Evolutionary conservation across 1,284 basidiomycete species (phyloP).

Genomic region (Waitea zeae): DNA sequence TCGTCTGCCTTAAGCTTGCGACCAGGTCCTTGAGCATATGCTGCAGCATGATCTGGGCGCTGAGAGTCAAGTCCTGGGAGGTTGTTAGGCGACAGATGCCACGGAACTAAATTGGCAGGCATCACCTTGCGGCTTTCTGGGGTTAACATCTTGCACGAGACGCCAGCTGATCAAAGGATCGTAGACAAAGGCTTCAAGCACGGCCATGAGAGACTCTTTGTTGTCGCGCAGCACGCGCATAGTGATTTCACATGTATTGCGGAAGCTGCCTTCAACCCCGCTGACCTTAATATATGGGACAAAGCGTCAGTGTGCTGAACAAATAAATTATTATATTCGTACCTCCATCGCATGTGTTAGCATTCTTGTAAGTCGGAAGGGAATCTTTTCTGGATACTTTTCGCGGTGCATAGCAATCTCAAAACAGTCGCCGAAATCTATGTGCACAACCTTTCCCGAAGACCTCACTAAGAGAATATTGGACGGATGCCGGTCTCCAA

Average conservation of each 20-base stretch:
- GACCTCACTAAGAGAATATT: slow-evolving; percentile 88
- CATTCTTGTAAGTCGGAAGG: slow-evolving; percentile 97
- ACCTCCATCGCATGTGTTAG: slow-evolving; percentile 99
- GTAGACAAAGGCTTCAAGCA: slow-evolving; percentile 89
- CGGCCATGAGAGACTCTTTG: slow-evolving; percentile 95
- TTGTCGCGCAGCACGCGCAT: slow-evolving; percentile 96
- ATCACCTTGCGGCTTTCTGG: too few relatives aligned
- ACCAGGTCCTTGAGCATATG: slow-evolving; percentile 57
- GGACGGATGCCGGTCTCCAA: slow-evolving; percentile 97
- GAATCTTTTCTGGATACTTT: slow-evolving; percentile 98
- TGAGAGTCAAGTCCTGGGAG: slow-evolving; percentile 36
- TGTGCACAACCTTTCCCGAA: slow-evolving; percentile 85
- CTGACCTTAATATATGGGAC: slow-evolving; percentile 46
- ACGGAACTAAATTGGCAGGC: background rate
- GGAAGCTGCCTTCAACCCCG: slow-evolving; percentile 95
- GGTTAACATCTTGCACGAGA: slow-evolving; percentile 65
- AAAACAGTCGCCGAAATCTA: slow-evolving; percentile 95
- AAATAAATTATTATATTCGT: slow-evolving; percentile 14
- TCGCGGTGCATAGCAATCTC: slow-evolving; percentile 92
- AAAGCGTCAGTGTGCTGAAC: slow-evolving; percentile 3
- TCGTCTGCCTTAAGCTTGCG: slow-evolving; percentile 67
- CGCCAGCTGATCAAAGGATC: slow-evolving; percentile 85
- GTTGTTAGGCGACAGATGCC: slow-evolving; percentile 1
- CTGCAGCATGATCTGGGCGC: slow-evolving; percentile 45
- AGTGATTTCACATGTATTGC: slow-evolving; percentile 90